Base-by-base conservation (phyloP, 2,329 filamentous ascomycete genomes). In the Exophiala xenobiotica region DNA sequence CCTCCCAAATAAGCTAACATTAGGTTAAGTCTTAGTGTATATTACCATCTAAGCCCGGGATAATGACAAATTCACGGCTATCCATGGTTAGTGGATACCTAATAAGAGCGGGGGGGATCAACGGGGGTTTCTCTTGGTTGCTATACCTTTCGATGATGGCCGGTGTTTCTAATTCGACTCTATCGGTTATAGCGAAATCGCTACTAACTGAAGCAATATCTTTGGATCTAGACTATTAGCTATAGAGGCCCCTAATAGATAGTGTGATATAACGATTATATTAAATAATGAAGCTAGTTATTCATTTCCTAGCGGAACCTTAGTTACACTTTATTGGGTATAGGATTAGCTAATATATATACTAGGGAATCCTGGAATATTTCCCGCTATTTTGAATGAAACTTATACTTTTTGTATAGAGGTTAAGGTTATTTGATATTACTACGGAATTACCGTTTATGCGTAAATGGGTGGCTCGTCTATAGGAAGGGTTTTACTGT, bases 41-140 rank as follows among this genome's bases (percentile, higher is more conserved):
- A 20, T 20, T 16, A 42, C 39, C 20, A 42, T 20, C 20, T 20
- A 42, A 42, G 20, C 39, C 20, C 39, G 24, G 39, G 39, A 42
- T 20, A 16, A 42, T 42, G 39, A 42, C 39, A 42, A 42, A 27
- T 42, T 42, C 18, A 42, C 39, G 18, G 39, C 39, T 27, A 42
- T 42, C n/a, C 39, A 42, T 27, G 39, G 39, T 16, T 20, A 42
- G 18, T 42, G 39, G 39, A 42, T 20, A 7, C 9, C 22, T 42
- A 20, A 42, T 42, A 27, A 27, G 24, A 42, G 18, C n/a, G 39
- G 39, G 18, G 39, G 39, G n/a, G 39, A 42, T 16, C 39, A 42
- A 42, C 39, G 39, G 11, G 39, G 39, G 8, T 14, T 42, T 4
- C 39, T 42, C 24, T 27, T 42, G 20, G 24, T 12, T 3, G n/a